Evolutionary conservation across 1,284 basidiomycete species (phyloP).

Genomic region (Porodaedalea pini): DNA sequence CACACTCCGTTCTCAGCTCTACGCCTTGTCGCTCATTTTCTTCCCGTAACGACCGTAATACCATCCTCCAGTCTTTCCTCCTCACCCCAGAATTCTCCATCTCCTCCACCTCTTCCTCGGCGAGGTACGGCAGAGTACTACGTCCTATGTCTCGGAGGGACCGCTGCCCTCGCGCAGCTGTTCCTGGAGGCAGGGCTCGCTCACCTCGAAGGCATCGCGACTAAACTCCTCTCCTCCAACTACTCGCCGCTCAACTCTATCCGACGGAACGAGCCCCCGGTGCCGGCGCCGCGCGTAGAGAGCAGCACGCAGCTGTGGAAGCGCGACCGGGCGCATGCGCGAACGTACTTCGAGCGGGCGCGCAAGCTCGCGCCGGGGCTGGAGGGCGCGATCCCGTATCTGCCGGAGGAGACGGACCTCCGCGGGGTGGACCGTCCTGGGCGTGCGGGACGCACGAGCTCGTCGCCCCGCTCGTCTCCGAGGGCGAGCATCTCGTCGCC

Average conservation of each 20-base stretch:
- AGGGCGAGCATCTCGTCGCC: constrained; percentile 8
- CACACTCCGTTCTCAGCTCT: constrained; percentile 70
- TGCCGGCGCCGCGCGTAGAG: constrained; percentile 33
- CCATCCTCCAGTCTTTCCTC: constrained; percentile 17
- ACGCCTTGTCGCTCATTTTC: constrained; percentile 62
- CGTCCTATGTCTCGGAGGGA: constrained; percentile 59
- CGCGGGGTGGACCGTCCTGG: constrained; percentile 19
- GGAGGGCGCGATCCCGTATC: constrained; percentile 51
- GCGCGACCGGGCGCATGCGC: constrained; percentile 63
- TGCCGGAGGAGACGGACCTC: constrained; percentile 50
- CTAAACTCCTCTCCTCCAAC: constrained; percentile 60
- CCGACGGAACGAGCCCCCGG: constrained; percentile 45
- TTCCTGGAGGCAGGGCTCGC: constrained; percentile 73
- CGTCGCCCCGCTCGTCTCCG: background rate
- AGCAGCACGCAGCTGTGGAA: constrained; percentile 64
- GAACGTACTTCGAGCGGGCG: constrained; percentile 67
- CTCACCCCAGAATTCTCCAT: constrained; percentile 1
- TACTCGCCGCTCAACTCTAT: constrained; percentile 72
- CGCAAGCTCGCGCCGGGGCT: constrained; percentile 52
- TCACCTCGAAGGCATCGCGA: constrained; percentile 70
- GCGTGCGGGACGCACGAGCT: background rate
- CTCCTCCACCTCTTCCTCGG: constrained; percentile 24
- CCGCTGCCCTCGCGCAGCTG: constrained; percentile 59
- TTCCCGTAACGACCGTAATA: constrained; percentile 29
- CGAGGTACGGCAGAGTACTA: constrained; percentile 59